Conservation (phyloP, 2,329 filamentous ascomycete genomes). For the Domatiomyces catenatus region DNA sequence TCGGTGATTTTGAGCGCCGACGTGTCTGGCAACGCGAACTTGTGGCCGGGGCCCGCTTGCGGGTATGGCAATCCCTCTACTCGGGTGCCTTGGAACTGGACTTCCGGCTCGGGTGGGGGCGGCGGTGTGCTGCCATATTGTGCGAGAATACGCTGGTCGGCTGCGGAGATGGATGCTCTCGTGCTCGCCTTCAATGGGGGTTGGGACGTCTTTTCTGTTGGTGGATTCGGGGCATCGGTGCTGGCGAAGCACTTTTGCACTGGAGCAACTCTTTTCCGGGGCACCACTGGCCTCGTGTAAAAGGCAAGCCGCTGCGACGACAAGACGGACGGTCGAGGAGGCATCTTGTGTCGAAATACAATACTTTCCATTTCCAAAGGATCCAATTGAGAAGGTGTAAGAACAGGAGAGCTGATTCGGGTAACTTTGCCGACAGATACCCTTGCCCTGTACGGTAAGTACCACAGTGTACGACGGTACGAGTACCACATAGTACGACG, state of each 20-base stretch:
- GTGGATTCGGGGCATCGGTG: slow-evolving; percentile 17
- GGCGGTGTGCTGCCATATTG: slow-evolving; percentile 14
- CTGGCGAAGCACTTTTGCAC: slow-evolving; percentile 16
- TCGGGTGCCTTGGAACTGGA: slow-evolving; percentile 16
- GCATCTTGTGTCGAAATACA: slow-evolving; percentile 31
- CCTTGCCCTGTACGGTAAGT: too few relatives aligned
- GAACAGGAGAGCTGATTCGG: neutral
- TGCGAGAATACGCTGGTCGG: slow-evolving; percentile 42
- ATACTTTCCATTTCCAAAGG: neutral
- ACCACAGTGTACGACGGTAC: too few relatives aligned
- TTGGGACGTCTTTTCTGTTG: slow-evolving; percentile 17
- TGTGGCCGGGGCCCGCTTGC: slow-evolving; percentile 42
- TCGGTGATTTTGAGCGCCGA: slow-evolving; percentile 42
- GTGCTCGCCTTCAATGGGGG: slow-evolving; percentile 5
- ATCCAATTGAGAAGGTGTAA: neutral
- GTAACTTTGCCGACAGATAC: neutral
- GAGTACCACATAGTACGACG: too few relatives aligned
- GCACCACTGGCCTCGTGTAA: slow-evolving; percentile 14
- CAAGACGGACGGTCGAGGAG: slow-evolving; percentile 39
- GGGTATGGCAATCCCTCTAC: slow-evolving; percentile 18
- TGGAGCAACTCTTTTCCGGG: slow-evolving; percentile 13
- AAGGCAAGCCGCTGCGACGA: slow-evolving; percentile 19
- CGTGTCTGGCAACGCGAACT: slow-evolving; percentile 57
- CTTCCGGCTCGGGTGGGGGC: neutral
- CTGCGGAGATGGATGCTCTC: too few relatives aligned